Conservation (phyloP, 129 eudicot species). For the Calendula officinalis region DNA sequence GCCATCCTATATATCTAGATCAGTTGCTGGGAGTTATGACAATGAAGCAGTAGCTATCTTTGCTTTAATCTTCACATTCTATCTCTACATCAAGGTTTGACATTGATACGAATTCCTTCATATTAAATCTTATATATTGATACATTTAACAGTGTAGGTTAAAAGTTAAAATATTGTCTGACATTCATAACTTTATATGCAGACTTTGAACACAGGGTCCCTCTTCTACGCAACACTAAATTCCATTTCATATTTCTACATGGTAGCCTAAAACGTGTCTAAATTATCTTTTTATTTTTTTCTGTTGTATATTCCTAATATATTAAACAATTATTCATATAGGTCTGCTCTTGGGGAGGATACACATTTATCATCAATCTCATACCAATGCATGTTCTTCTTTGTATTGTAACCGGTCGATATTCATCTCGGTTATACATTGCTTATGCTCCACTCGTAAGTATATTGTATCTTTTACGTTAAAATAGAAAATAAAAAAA, state of each 20-base stretch:
- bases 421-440: conserved; percentile 89
- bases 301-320: background rate
- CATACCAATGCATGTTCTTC: conserved; percentile 96
- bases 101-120: conserved; percentile 5
- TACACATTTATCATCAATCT: conserved; percentile 97
- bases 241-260: conserved; percentile 87
- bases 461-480: conserved; percentile 24
- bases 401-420: conserved; percentile 95
- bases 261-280: conserved; percentile 54
- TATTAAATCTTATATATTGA: background rate
- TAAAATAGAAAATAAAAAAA: background rate
- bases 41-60: conserved; percentile 99
- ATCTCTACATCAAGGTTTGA: conserved; percentile 84
- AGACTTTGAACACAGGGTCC: conserved; percentile 96
- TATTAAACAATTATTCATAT: conserved; percentile 16
- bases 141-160: conserved; percentile 1
- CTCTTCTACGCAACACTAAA: conserved; percentile 90
- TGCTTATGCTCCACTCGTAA: conserved; percentile 97
- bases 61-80: conserved; percentile 91
- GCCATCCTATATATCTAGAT: conserved; percentile 97
- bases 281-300: background rate
- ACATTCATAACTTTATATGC: conserved; percentile 36
- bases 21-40: conserved; percentile 99
- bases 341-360: conserved; percentile 99
- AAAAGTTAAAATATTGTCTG: conserved; percentile 20